These are phyloP conservation scores for Dicorynia guianensis DNA, from an alignment of 306 rosid species.

Conservation along the genomic window DNA sequence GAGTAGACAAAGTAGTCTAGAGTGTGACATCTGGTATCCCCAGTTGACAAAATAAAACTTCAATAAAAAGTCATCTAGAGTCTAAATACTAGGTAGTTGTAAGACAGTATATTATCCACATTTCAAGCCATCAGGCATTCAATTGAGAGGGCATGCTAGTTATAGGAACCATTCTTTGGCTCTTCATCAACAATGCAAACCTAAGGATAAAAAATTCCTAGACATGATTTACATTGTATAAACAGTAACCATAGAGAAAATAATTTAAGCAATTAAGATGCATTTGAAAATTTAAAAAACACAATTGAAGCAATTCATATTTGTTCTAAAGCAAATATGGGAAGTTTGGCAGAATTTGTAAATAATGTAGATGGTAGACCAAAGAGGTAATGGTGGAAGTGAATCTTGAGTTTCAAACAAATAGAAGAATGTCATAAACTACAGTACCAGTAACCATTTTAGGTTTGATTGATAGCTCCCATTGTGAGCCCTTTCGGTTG, in stretches of 20 bases:
- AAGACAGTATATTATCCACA: too few relatives aligned
- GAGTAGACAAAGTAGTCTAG: too few relatives aligned
- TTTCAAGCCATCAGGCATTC: not conserved
- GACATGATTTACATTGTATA: not conserved
- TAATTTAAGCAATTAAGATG: not conserved
- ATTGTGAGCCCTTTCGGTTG: slow-evolving; percentile 55
- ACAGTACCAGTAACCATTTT: slow-evolving; percentile 64
- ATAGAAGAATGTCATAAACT: not conserved
- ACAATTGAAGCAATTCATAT: not conserved
- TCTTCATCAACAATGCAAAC: not conserved
- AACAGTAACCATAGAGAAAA: not conserved
- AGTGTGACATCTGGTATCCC: too few relatives aligned
- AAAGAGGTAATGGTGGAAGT: not conserved
- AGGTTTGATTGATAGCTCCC: slow-evolving; percentile 85
- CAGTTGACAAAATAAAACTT: too few relatives aligned
- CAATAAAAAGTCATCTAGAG: not conserved
- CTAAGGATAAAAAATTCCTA: not conserved
- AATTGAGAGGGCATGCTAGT: not conserved
- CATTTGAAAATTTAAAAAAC: too few relatives aligned
- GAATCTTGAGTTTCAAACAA: not conserved
- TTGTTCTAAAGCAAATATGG: not conserved
- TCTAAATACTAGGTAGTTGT: not conserved
- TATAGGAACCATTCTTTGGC: not conserved
- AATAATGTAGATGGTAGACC: not conserved
- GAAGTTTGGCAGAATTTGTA: not conserved